phyloP scores from a whole-genome alignment of 148 eudicot species.

The Camellia japonica region DNA sequence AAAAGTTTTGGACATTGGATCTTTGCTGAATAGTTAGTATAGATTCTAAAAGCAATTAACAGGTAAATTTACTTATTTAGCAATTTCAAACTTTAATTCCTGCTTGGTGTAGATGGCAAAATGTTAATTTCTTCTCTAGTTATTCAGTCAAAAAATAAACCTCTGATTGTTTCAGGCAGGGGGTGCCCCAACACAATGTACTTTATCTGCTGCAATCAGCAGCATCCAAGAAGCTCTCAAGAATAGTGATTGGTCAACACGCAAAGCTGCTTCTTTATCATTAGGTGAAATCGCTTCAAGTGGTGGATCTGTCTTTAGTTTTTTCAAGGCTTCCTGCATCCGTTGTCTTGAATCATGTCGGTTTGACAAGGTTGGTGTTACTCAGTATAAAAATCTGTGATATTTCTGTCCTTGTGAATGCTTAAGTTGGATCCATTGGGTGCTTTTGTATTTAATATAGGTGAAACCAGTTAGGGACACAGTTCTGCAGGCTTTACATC shows the following conservation, averaged over 20 bases:
- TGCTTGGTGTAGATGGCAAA: not conserved
- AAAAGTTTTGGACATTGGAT: not conserved
- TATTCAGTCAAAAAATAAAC: not conserved
- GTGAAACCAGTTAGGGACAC: conserved; percentile 90
- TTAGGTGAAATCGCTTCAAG: conserved; percentile 70
- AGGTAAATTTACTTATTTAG: not conserved
- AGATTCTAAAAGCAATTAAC: not conserved
- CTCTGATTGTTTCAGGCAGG: conserved; percentile 57
- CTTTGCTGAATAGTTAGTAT: not conserved
- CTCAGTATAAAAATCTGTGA: not conserved
- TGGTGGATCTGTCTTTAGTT: conserved; percentile 53
- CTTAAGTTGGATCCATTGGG: conserved; percentile 21
- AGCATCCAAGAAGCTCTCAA: conserved; percentile 83
- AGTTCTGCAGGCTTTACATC: conserved; percentile 60
- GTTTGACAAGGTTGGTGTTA: conserved; percentile 67
- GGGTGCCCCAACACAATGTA: conserved; percentile 63
- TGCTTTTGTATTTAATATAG: conserved; percentile 34
- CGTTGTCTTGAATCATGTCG: conserved; percentile 82
- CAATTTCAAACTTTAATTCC: not conserved
- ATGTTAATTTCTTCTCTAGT: conserved; percentile 14
- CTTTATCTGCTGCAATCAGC: conserved; percentile 58
- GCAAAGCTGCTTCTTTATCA: conserved; percentile 77
- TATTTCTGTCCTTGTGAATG: conserved; percentile 6
- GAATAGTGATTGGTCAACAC: conserved; percentile 76
- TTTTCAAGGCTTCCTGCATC: conserved; percentile 63